These are phyloP conservation scores for Capsicum baccatum DNA, from an alignment of 257 asterid genomes.

Conservation along the genomic window DNA sequence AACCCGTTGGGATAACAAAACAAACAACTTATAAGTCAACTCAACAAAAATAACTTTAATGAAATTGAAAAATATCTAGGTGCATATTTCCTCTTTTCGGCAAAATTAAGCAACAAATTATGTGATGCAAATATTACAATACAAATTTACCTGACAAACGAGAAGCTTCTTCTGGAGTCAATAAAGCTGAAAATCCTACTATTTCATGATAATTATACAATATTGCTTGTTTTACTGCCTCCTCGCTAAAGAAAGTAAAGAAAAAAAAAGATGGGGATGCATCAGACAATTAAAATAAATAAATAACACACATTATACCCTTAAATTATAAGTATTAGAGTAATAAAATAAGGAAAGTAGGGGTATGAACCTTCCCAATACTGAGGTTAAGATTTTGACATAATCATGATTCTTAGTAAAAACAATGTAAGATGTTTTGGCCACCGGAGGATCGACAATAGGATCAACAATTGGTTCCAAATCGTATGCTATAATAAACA, in stretches of 20 bases:
- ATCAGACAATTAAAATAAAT: too few species aligned
- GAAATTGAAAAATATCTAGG: too few species aligned
- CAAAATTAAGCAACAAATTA: neutral
- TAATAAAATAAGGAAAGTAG: neutral
- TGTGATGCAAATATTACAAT: neutral
- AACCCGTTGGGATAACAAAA: neutral
- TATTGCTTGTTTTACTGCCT: conserved; percentile 32
- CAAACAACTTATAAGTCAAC: too few species aligned
- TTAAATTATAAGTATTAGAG: neutral
- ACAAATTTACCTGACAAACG: conserved; percentile 25
- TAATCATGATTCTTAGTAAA: neutral
- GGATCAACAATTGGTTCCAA: neutral
- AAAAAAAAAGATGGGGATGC: neutral
- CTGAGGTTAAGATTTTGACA: conserved; percentile 16
- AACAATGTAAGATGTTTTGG: neutral
- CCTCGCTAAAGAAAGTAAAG: conserved; percentile 20
- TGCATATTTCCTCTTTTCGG: too few species aligned
- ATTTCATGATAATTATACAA: conserved; percentile 30
- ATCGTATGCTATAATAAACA: neutral
- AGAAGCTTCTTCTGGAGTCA: conserved; percentile 34
- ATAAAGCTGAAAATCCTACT: conserved; percentile 35
- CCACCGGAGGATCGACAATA: neutral
- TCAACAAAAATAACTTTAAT: too few species aligned
- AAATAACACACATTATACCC: too few species aligned
- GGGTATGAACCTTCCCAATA: neutral